Evolutionary conservation across 805 yeast species (phyloP).

Genomic region (Grigorovia transvaalensis): DNA sequence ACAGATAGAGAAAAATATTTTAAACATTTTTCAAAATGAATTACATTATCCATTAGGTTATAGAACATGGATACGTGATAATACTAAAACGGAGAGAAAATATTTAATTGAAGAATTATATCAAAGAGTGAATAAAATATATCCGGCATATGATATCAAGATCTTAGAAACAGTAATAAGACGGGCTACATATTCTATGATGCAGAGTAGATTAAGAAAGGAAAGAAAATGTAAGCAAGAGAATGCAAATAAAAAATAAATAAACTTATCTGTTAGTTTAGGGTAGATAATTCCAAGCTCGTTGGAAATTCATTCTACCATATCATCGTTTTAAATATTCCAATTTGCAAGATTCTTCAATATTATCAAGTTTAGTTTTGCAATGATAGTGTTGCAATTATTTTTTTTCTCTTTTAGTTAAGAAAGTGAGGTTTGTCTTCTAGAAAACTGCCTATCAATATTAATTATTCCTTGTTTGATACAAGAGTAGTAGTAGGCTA

Average conservation of each 20-base stretch:
- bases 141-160: slow-evolving; percentile 38
- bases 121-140: slow-evolving; percentile 36
- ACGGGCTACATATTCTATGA: slow-evolving; percentile 68
- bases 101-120: slow-evolving; percentile 40
- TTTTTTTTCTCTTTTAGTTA: too few relatives aligned
- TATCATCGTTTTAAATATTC: not conserved
- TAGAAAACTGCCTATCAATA: not conserved
- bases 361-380: not conserved
- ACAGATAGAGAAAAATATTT: slow-evolving; percentile 41
- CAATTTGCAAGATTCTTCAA: not conserved
- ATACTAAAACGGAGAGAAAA: slow-evolving; percentile 44
- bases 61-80: slow-evolving; percentile 79
- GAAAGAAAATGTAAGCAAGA: slow-evolving; percentile 36
- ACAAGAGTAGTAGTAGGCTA: not conserved
- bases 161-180: slow-evolving; percentile 60
- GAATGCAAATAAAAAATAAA: not conserved
- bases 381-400: not conserved
- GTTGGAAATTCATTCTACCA: not conserved
- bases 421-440: too few relatives aligned
- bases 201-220: slow-evolving; percentile 68
- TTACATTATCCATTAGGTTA: slow-evolving; percentile 67
- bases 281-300: too few relatives aligned
- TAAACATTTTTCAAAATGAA: slow-evolving; percentile 43
- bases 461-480: not conserved
- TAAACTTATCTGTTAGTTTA: not conserved